phyloP scores from a whole-genome alignment of 78 protist species.

The Monocercomonoides exilis region DNA sequence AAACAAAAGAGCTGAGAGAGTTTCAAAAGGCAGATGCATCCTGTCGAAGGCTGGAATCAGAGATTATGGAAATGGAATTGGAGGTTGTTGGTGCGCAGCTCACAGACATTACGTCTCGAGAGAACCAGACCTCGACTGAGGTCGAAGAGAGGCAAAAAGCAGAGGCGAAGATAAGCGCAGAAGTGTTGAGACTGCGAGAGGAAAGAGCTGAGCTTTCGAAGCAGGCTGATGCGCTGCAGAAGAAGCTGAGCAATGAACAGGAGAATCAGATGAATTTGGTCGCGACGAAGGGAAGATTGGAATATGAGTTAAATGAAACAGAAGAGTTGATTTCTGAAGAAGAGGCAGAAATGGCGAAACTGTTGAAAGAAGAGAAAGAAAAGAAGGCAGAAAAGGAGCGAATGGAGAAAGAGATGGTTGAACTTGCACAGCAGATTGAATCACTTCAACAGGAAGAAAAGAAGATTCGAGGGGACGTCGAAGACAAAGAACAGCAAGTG shows the following conservation, averaged over 20 bases:
- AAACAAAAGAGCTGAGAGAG: conserved; percentile 55
- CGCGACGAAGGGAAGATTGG: no score
- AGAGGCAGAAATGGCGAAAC: not conserved
- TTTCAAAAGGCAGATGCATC: not conserved
- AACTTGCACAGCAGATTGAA: not conserved
- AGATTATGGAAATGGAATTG: no score
- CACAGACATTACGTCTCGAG: no score
- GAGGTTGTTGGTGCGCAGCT: no score
- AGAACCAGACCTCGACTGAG: no score
- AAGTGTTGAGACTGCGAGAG: conserved; percentile 2
- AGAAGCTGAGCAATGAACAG: no score
- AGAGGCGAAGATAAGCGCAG: not conserved
- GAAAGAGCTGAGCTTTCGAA: not conserved
- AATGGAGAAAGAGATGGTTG: not conserved
- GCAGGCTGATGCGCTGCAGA: not conserved
- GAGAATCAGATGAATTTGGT: no score
- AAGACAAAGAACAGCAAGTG: not conserved
- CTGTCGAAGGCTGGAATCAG: no score
- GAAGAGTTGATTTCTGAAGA: not conserved
- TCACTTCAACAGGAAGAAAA: not conserved
- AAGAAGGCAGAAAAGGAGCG: not conserved
- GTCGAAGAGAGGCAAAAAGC: conserved; percentile 22
- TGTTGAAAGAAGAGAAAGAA: not conserved
- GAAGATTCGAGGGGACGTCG: conserved; percentile 15
- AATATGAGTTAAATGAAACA: not conserved